Conservation (phyloP, 73 alveolate species). For the Tetrahymena borealis region DNA sequence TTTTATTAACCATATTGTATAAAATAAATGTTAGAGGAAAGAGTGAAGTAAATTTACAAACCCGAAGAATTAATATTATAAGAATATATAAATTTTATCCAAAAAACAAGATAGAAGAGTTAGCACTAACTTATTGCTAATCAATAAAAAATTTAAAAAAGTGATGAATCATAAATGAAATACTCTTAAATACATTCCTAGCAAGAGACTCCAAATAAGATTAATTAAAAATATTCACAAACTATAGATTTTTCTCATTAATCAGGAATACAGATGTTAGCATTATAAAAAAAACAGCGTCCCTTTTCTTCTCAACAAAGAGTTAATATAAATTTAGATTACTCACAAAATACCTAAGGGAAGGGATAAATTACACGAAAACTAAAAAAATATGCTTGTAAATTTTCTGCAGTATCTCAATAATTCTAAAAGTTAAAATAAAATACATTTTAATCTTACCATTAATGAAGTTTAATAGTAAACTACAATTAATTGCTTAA, state of each 20-base stretch:
- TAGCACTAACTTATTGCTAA: neutral
- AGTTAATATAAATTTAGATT: neutral
- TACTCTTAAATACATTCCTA: neutral
- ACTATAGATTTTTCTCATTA: too few species aligned
- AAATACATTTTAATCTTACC: neutral
- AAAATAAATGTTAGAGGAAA: neutral
- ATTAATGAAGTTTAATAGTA: neutral
- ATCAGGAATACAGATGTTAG: too few species aligned
- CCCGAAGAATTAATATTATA: neutral
- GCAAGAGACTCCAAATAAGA: too few species aligned
- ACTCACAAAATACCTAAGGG: neutral
- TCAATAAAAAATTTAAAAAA: neutral
- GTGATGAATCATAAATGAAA: neutral
- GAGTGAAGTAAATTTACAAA: neutral
- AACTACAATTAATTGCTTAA: neutral
- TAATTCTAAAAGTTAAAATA: neutral
- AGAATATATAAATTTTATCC: neutral
- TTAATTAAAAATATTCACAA: too few species aligned
- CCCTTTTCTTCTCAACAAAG: neutral
- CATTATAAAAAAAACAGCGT: neutral
- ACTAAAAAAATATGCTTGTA: neutral
- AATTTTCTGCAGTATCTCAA: neutral
- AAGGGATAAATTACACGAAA: neutral
- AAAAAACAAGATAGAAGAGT: neutral
- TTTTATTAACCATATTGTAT: too few species aligned